Percentiles rank a stretch among this genome's conserved stretches.
phyloP scores from a whole-genome alignment of 1,139 yeast genomes.

The Arxiozyma heterogenica region DNA sequence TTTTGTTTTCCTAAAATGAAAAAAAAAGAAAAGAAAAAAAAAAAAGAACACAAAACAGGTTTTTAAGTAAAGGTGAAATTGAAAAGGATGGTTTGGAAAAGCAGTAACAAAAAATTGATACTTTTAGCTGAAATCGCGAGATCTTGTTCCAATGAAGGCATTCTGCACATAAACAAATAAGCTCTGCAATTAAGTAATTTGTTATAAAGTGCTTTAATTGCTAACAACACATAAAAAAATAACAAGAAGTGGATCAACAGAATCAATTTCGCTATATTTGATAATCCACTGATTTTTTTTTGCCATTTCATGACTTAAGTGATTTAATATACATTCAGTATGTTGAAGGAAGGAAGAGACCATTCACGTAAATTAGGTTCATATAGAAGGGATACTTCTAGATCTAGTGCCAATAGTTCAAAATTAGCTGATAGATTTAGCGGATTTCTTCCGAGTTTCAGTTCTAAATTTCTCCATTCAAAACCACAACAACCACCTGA shows the following conservation, averaged over 20 bases:
- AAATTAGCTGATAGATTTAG: conserved; percentile 26
- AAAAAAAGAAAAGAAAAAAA: too few relatives aligned
- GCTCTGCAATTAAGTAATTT: too few relatives aligned
- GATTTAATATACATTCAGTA: not conserved
- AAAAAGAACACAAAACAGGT: too few relatives aligned
- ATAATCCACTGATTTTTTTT: not conserved
- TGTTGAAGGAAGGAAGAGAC: not conserved
- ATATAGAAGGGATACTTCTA: conserved; percentile 8
- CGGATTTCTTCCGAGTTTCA: conserved; percentile 25
- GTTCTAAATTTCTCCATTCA: conserved; percentile 28
- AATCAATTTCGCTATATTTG: not conserved
- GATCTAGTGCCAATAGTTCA: conserved; percentile 22
- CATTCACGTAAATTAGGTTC: conserved; percentile 19
- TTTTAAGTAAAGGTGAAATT: not conserved
- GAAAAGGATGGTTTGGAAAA: not conserved
- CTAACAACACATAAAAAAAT: not conserved
- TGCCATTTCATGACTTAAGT: not conserved
- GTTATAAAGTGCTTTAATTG: not conserved
- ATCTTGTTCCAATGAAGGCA: not conserved
- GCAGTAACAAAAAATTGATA: too few relatives aligned
- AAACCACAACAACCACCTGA: conserved; percentile 5
- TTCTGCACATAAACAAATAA: not conserved
- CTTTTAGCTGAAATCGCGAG: not conserved
- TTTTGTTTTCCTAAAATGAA: not conserved
- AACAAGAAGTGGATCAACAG: not conserved